phyloP scores from a whole-genome alignment of 1,284 basidiomycete genomes.

The Amylostereum areolatum region DNA sequence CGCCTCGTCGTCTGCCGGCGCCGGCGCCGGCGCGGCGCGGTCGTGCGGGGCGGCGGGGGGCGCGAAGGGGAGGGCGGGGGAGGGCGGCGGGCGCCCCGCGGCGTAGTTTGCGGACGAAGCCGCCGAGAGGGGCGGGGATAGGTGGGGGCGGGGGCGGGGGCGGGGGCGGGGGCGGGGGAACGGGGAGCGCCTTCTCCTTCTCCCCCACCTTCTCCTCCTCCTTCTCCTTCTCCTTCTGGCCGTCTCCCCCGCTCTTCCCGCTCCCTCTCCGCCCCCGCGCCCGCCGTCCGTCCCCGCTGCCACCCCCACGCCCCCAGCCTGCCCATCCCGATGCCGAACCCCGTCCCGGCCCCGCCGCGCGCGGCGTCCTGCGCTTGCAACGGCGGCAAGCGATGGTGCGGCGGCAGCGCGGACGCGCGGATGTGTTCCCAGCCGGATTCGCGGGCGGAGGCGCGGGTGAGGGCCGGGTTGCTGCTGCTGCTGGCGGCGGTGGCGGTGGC shows the following conservation, averaged over 20 bases:
- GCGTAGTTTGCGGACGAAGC: no score
- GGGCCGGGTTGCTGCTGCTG: slow-evolving; percentile 12
- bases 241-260: not conserved
- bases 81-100: no score
- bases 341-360: no score
- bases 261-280: not conserved
- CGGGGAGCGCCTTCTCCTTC: no score
- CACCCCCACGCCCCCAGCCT: not conserved
- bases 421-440: not conserved
- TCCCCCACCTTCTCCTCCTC: no score
- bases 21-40: slow-evolving; percentile 5
- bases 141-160: no score
- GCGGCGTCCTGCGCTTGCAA: no score
- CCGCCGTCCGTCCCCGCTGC: not conserved
- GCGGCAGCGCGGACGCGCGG: no score
- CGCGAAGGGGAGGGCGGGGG: slow-evolving; percentile 6
- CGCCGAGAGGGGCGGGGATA: no score
- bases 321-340: not conserved
- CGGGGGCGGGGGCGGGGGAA: no score
- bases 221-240: not conserved
- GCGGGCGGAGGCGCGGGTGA: slow-evolving; percentile 1
- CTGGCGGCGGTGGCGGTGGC: slow-evolving; percentile 7
- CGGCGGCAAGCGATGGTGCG: no score
- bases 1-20: slow-evolving; percentile 9
- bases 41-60: slow-evolving; percentile 1